These are phyloP conservation scores for Podila clonocystis DNA, from an alignment of 192 early-diverging fungal species.

Conservation along the genomic window DNA sequence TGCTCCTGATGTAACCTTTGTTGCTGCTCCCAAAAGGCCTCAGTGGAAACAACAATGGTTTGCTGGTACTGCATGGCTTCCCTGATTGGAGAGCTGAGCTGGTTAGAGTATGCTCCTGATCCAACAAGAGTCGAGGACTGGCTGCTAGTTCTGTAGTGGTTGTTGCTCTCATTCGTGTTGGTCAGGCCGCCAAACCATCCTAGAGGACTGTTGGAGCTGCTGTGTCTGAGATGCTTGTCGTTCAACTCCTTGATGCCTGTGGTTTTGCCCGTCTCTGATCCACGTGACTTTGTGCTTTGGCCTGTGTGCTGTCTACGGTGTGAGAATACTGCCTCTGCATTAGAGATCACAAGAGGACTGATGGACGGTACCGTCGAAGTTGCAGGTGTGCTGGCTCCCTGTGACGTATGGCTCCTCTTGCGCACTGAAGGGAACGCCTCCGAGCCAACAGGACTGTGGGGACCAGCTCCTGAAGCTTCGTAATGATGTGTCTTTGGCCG, in stretches of 20 bases:
- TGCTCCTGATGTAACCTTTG: not conserved
- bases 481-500: not conserved
- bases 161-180: not conserved
- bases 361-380: slow-evolving; percentile 12
- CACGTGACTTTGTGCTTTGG: not conserved
- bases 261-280: not conserved
- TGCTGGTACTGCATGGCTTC: not conserved
- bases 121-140: not conserved
- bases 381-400: not conserved
- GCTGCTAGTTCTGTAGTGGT: not conserved
- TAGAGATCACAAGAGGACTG: slow-evolving; percentile 25
- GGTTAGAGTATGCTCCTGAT: not conserved
- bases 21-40: not conserved
- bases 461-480: not conserved
- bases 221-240: slow-evolving; percentile 2
- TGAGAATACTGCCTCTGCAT: slow-evolving; percentile 27
- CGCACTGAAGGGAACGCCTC: slow-evolving; percentile 1
- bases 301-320: slow-evolving; percentile 2
- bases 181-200: not conserved
- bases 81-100: not conserved
- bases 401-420: slow-evolving; percentile 2
- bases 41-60: not conserved
- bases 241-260: not conserved
- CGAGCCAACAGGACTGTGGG: not conserved
- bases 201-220: slow-evolving; percentile 1